Percentiles rank a stretch among this genome's conserved stretches.
phyloP scores from a whole-genome alignment of 139 green algal genomes.

The Closterium sp. region DNA sequence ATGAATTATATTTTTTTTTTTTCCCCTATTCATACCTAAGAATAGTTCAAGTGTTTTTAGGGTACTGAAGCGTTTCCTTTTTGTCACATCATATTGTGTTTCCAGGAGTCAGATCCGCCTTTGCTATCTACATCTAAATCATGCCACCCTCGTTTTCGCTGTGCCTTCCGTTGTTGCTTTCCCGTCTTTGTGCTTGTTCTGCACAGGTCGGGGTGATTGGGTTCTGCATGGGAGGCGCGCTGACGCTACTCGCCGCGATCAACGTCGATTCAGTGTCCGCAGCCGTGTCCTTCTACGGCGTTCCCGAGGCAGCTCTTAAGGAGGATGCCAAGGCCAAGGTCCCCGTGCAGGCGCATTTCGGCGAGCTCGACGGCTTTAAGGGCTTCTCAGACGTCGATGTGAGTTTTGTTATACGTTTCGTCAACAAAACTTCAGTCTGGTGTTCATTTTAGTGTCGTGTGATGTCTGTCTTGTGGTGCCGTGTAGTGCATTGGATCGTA shows the following conservation, averaged over 20 bases:
- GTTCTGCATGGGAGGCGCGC: constrained; percentile 57
- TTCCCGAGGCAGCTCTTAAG: constrained; percentile 14
- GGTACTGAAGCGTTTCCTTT: no score
- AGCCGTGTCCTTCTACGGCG: constrained; percentile 52
- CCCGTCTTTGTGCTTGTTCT: not conserved
- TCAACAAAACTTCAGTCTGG: no score
- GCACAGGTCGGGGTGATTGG: constrained; percentile 51
- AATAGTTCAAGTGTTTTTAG: no score
- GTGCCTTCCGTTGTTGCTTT: not conserved
- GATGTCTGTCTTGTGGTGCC: no score
- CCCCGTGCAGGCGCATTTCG: constrained; percentile 58
- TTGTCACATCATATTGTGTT: no score
- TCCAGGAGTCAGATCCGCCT: no score
- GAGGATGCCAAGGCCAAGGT: constrained; percentile 42
- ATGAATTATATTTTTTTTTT: no score
- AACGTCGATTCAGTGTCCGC: constrained; percentile 22
- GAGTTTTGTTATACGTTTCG: not conserved
- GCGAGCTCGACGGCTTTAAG: constrained; percentile 48
- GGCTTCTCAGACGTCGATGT: constrained; percentile 52
- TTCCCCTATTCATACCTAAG: no score
- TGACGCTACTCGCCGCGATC: constrained; percentile 27
- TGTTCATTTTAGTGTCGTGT: no score
- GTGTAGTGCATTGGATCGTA: no score
- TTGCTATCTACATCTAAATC: no score
- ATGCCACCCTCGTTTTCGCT: no score